A percentile compares a stretch with the other conserved stretches of the same genome.
Evolutionary conservation across 2,329 filamentous ascomycete species (phyloP).

Genomic region (Madurella fahalii): DNA sequence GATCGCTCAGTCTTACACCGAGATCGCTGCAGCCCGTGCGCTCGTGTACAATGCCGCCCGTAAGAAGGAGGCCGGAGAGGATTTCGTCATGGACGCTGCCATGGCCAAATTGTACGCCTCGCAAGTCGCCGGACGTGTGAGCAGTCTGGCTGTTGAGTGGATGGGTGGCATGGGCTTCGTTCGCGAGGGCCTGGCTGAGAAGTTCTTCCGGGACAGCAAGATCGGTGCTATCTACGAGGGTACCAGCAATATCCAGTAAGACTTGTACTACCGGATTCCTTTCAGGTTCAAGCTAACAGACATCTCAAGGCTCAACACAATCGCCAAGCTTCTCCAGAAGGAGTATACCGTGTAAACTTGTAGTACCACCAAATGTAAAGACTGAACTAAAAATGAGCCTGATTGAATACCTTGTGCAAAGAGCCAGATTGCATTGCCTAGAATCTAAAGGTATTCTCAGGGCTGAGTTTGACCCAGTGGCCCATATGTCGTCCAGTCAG

Average conservation of each 20-base stretch:
- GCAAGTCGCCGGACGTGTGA: slow-evolving; percentile 85
- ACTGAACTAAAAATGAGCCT: neutral
- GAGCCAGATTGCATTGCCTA: neutral
- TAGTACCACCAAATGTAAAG: neutral
- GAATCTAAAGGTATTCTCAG: no score
- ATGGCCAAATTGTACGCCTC: slow-evolving; percentile 97
- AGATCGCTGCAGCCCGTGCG: slow-evolving; percentile 85
- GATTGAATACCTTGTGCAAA: neutral
- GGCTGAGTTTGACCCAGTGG: no score
- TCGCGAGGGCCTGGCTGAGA: slow-evolving; percentile 91
- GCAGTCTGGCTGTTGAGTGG: slow-evolving; percentile 88
- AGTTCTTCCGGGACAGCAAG: slow-evolving; percentile 97
- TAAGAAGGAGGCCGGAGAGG: slow-evolving; percentile 95
- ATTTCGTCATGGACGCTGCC: slow-evolving; percentile 92
- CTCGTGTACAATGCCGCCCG: slow-evolving; percentile 93
- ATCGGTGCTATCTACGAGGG: slow-evolving; percentile 98
- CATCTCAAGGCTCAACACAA: slow-evolving; percentile 52
- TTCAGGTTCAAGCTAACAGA: slow-evolving; percentile 27
- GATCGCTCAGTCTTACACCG: slow-evolving; percentile 90
- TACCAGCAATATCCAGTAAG: slow-evolving; percentile 70
- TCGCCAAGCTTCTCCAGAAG: slow-evolving; percentile 60
- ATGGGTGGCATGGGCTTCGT: slow-evolving; percentile 99
- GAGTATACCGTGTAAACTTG: slow-evolving; percentile 46
- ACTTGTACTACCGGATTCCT: neutral
- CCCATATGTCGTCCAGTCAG: no score